Conservation (phyloP, 2,329 filamentous ascomycete genomes). For the Triangularia setosa region DNA sequence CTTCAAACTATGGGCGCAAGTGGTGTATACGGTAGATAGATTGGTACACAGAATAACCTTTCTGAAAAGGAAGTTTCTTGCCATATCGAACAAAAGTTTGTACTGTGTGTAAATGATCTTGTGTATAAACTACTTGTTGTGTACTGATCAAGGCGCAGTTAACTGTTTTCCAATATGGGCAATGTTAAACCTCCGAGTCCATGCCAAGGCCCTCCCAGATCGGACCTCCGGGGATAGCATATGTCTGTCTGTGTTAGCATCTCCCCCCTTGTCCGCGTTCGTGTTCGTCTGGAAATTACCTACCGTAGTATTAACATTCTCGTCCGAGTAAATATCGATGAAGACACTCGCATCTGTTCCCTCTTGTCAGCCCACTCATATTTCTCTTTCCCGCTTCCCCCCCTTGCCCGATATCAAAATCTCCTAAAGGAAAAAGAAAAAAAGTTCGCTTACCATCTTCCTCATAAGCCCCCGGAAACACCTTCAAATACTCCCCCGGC, state of each 20-base stretch:
- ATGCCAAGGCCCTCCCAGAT: conserved; percentile 33
- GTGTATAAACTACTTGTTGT: too few species aligned
- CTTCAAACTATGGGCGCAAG: not conserved
- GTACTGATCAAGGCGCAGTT: too few species aligned
- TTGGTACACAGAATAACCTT: not conserved
- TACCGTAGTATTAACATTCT: conserved; percentile 28
- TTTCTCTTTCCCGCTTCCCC: not conserved
- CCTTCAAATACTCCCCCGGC: conserved; percentile 28
- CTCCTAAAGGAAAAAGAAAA: too few species aligned
- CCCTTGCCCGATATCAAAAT: too few species aligned
- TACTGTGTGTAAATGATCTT: too few species aligned
- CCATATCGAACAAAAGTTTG: too few species aligned
- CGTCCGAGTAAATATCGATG: conserved; percentile 37
- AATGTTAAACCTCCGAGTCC: not conserved
- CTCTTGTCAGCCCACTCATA: conserved; percentile 11
- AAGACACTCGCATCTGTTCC: conserved; percentile 34
- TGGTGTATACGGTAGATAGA: not conserved
- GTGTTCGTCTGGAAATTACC: conserved; percentile 23
- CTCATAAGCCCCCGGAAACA: conserved; percentile 36
- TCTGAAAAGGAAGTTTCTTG: not conserved
- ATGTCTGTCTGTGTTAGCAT: conserved; percentile 30
- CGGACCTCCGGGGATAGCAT: conserved; percentile 37
- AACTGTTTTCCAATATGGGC: too few species aligned
- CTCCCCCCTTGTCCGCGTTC: not conserved
- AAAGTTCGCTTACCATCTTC: conserved; percentile 29